phyloP scores from a whole-genome alignment of 202 grass and related monocot species.

The Panicum virgatum region DNA sequence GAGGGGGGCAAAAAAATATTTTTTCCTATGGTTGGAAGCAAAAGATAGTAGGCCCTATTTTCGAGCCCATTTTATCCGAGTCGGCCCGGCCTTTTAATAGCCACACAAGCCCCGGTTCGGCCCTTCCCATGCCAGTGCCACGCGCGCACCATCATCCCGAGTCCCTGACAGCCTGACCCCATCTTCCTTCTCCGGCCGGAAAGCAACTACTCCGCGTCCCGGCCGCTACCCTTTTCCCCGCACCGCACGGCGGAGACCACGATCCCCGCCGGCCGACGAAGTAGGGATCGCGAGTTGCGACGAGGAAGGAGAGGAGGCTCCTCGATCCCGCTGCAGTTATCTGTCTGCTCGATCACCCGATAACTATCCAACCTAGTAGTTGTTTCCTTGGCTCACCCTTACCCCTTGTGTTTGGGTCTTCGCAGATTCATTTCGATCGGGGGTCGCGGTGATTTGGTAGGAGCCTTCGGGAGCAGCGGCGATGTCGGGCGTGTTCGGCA shows the following conservation, averaged over 20 bases:
- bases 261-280: conserved; percentile 1
- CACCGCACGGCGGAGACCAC: background rate
- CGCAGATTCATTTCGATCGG: conserved; percentile 38
- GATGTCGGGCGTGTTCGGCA: conserved; percentile 62
- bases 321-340: background rate
- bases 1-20: too few relatives aligned
- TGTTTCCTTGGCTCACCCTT: background rate
- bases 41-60: background rate
- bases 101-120: background rate
- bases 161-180: background rate
- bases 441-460: background rate
- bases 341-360: background rate
- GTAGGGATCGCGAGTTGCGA: background rate
- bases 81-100: background rate
- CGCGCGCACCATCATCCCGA: background rate
- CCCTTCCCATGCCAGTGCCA: background rate
- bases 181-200: conserved; percentile 32
- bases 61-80: background rate
- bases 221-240: background rate
- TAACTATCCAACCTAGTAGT: background rate
- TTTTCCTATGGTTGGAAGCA: too few relatives aligned
- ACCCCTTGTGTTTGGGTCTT: background rate
- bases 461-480: background rate
- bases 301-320: background rate
- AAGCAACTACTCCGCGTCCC: conserved; percentile 35